These are phyloP conservation scores for Yarrowia porcina DNA, from an alignment of 805 yeast species.

Conservation along the genomic window DNA sequence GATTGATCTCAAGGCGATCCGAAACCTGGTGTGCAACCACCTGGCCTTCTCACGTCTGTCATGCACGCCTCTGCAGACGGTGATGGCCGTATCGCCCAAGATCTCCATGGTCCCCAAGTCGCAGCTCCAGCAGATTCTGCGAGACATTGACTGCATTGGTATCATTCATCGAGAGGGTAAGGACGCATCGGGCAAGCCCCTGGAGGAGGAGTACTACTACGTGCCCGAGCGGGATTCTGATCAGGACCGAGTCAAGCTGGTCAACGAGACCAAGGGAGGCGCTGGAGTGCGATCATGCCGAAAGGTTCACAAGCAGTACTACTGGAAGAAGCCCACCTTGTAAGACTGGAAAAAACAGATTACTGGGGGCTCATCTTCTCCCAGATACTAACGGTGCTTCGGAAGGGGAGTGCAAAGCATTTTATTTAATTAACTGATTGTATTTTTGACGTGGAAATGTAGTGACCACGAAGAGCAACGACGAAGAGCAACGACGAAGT, in stretches of 20 bases:
- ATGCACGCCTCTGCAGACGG: conserved; percentile 77
- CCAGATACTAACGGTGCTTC: conserved; percentile 4
- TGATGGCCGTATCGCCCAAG: conserved; percentile 49
- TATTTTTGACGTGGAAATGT: too few relatives aligned
- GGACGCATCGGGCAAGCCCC: conserved; percentile 93
- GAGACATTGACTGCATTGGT: conserved; percentile 64
- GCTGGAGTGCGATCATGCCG: conserved; percentile 84
- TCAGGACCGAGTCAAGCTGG: conserved; percentile 61
- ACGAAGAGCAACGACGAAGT: too few relatives aligned
- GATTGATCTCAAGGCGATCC: conserved; percentile 46
- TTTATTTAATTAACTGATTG: conserved; percentile 15
- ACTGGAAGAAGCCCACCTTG: conserved; percentile 25
- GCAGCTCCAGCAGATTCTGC: conserved; percentile 47
- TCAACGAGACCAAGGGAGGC: conserved; percentile 73
- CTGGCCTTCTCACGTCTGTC: conserved; percentile 85
- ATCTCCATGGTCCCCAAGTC: conserved; percentile 27
- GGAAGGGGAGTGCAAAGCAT: background rate
- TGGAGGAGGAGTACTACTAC: conserved; percentile 93
- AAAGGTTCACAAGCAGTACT: conserved; percentile 78
- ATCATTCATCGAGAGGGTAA: conserved; percentile 84
- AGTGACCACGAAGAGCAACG: too few relatives aligned
- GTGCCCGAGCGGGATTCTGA: conserved; percentile 80
- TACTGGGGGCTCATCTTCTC: background rate
- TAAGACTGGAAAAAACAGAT: background rate
- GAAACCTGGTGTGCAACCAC: conserved; percentile 71